These are phyloP conservation scores for Stemphylium beticola DNA, from an alignment of 2,329 filamentous ascomycete genomes.

Conservation along the genomic window DNA sequence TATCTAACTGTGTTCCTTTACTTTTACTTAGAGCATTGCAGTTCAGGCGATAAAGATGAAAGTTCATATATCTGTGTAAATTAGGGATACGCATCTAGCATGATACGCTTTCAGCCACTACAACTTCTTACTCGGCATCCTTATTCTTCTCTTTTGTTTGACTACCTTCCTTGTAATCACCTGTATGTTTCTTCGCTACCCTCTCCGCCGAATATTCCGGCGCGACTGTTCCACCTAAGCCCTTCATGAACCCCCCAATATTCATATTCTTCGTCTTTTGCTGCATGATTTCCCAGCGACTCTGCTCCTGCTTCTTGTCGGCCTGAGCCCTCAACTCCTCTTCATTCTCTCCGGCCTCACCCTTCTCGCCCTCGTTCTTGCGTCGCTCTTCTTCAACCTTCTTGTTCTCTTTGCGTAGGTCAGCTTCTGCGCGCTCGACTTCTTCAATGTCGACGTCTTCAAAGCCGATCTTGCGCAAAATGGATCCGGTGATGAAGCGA, in stretches of 20 bases:
- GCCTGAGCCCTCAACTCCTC: constrained; percentile 52
- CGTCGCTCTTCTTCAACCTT: constrained; percentile 15
- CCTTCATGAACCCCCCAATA: constrained; percentile 17
- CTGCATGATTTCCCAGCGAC: constrained; percentile 51
- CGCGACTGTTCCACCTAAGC: constrained; percentile 2
- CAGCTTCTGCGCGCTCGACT: constrained; percentile 56
- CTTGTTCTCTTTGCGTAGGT: constrained; percentile 51
- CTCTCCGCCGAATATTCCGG: not conserved
- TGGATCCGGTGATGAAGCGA: constrained; percentile 57
- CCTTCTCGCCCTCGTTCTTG: constrained; percentile 29
- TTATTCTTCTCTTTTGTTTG: not conserved
- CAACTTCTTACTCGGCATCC: too few relatives aligned
- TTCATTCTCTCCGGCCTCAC: constrained; percentile 30
- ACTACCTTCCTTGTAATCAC: not conserved
- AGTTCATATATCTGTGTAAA: too few relatives aligned
- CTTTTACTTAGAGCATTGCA: too few relatives aligned
- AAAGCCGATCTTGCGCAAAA: constrained; percentile 60
- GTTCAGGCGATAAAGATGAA: too few relatives aligned
- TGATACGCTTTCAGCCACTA: too few relatives aligned
- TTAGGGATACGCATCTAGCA: too few relatives aligned
- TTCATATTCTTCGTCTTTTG: constrained; percentile 48
- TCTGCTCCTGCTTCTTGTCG: constrained; percentile 53
- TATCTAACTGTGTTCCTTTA: too few relatives aligned
- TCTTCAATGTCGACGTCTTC: constrained; percentile 57
- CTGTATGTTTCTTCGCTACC: not conserved